A percentile compares a stretch with the other conserved stretches of the same genome.
Evolutionary conservation across 2,329 filamentous ascomycete genomes (phyloP).

Genomic region (Pseudopithomyces maydicus): DNA sequence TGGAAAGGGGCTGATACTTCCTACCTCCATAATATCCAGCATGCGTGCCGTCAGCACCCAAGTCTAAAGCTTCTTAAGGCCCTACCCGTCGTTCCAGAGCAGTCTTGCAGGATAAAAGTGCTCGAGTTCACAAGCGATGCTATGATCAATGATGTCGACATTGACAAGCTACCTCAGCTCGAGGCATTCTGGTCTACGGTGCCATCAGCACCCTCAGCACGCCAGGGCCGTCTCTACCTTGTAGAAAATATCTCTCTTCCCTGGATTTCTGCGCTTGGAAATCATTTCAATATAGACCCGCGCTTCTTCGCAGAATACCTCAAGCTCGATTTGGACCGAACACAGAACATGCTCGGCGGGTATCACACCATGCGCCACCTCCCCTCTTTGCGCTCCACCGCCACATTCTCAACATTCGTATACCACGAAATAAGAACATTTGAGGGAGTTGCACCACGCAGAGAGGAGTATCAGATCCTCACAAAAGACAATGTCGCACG

Average conservation of each 20-base stretch:
- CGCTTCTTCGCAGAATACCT: constrained; percentile 14
- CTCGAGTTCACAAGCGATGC: constrained; percentile 1
- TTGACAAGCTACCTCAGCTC: not conserved
- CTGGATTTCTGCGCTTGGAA: constrained; percentile 10
- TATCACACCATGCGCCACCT: constrained; percentile 11
- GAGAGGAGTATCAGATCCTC: constrained; percentile 11
- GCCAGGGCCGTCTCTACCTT: constrained; percentile 11
- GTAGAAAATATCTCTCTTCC: constrained; percentile 13
- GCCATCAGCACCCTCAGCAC: not conserved
- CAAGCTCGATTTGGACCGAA: constrained; percentile 10
- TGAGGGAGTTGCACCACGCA: not conserved
- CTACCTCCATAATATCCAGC: constrained; percentile 5
- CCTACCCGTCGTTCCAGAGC: not conserved
- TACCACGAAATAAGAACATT: constrained; percentile 14
- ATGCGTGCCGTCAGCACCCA: constrained; percentile 1
- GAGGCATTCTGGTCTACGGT: not conserved
- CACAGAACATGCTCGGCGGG: constrained; percentile 8
- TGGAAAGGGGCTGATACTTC: constrained; percentile 8
- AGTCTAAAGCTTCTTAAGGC: constrained; percentile 7
- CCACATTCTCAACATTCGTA: constrained; percentile 6
- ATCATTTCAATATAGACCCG: constrained; percentile 16
- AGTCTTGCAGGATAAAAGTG: constrained; percentile 5
- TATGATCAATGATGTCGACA: not conserved
- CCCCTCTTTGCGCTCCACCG: not conserved
- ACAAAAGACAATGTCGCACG: constrained; percentile 7